Evolutionary conservation across 1,284 basidiomycete species (phyloP).

Genomic region (Trametes hirsuta): DNA sequence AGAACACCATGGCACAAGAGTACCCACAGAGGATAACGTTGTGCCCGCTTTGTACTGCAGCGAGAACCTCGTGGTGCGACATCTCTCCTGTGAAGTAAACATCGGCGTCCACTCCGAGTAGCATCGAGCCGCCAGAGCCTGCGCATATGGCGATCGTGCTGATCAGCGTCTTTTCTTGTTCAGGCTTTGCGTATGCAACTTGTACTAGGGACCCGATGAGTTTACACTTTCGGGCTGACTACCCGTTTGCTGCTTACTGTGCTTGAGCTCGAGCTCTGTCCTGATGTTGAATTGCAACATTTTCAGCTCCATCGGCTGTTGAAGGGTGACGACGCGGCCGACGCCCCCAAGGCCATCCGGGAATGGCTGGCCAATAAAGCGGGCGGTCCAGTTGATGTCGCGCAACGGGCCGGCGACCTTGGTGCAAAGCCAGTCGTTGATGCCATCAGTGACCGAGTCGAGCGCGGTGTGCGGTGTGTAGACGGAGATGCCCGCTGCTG

Average conservation of each 20-base stretch:
- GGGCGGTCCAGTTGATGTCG: slow-evolving; percentile 18
- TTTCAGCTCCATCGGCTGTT: slow-evolving; percentile 57
- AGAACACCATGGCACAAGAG: background rate
- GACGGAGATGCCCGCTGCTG: slow-evolving; percentile 81
- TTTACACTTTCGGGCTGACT: background rate
- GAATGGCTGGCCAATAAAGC: slow-evolving; percentile 28
- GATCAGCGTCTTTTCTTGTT: slow-evolving; percentile 37
- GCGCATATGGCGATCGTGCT: slow-evolving; percentile 80
- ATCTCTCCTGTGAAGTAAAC: slow-evolving; percentile 93
- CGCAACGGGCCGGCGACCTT: slow-evolving; percentile 26
- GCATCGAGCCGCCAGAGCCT: slow-evolving; percentile 79
- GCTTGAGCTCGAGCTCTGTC: slow-evolving; percentile 61
- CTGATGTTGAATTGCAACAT: slow-evolving; percentile 71
- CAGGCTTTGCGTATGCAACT: slow-evolving; percentile 58
- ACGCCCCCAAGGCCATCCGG: slow-evolving; percentile 51
- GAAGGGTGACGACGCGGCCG: slow-evolving; percentile 70
- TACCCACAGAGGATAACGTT: slow-evolving; percentile 78
- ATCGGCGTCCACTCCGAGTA: slow-evolving; percentile 73
- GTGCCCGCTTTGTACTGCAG: slow-evolving; percentile 70
- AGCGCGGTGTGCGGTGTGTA: slow-evolving; percentile 89
- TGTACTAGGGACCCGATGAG: slow-evolving; percentile 59
- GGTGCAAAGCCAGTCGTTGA: slow-evolving; percentile 78
- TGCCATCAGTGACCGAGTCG: slow-evolving; percentile 80
- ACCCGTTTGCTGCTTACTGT: slow-evolving; percentile 47
- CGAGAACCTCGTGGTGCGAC: slow-evolving; percentile 86